Base-by-base conservation (phyloP, 176 grass and related monocot species). In the Calamus simplicifolius region DNA sequence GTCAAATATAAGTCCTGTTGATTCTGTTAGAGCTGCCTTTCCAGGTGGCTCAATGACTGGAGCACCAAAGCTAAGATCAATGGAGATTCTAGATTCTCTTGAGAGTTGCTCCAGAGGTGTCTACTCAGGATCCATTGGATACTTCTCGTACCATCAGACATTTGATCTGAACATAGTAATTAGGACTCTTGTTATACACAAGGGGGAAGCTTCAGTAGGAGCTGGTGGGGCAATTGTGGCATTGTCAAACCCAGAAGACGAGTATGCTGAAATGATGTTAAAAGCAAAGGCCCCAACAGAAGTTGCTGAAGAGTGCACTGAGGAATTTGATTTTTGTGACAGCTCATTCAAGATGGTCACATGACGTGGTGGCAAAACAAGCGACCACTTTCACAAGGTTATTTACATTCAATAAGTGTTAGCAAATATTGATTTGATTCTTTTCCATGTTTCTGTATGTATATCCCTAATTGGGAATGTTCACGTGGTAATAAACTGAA, bases 31-130 rank as follows among this genome's bases (percentile, higher is more conserved):
- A 73, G 86, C 92, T 48, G 84, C 93, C 17, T 97, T 97, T 26
- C 93, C 92, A 25, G 92, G 92, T 18, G 93, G 93, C 54, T 97
- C 92, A 17, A 97, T 97, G 92, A 91, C 93, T 3, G 93, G 93
- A 0, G 93, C 87, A 30, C 93, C 93, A 0, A 98, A 98, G 85
- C 75, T 92, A n/a, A 77, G 93, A 62, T 92, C 93, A 13, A 88
- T 98, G 84, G 87, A 88, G 67, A 72, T 98, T 54, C 93, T 98
- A 2, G 93, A 98, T 71, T 80, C 73, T 16, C 57, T 98, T 3
- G 93, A 98, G 59, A 85, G 59, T 18, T 82, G 84, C 35, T 76
- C 87, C 0, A 98, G 87, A 68, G 93, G 93, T n/a, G 65, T 98
- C 8, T 98, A 98, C 68, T 98, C 93, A 2, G 87, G 93, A 30